phyloP scores from a whole-genome alignment of 148 eudicot species.

The Rhododendron kiyosumense region DNA sequence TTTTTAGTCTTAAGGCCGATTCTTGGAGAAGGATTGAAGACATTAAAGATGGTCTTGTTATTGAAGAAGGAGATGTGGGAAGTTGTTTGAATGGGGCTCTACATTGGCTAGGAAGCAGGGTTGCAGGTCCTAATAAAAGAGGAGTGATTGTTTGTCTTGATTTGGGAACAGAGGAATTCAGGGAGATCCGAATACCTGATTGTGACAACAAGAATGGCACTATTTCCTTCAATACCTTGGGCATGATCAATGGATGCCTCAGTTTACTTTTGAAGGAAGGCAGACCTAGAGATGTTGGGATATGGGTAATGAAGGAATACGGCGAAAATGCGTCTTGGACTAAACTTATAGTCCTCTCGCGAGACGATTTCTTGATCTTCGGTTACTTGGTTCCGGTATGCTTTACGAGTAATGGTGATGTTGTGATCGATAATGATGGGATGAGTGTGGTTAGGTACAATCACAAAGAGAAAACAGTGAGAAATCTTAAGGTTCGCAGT shows the following conservation, averaged over 20 bases:
- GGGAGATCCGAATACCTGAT: constrained; percentile 5
- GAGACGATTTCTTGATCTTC: neutral
- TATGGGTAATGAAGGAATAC: neutral
- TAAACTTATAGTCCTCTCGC: neutral
- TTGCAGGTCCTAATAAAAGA: neutral
- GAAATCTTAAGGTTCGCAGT: neutral
- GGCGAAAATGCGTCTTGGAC: neutral
- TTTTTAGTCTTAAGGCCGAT: constrained; percentile 1
- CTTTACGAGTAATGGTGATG: neutral
- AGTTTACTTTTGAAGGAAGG: constrained; percentile 2
- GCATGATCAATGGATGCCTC: constrained; percentile 3
- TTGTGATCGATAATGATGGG: neutral
- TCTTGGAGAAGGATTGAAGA: constrained; percentile 2
- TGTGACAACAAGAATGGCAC: neutral
- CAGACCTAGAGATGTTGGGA: neutral
- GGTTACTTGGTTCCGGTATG: neutral
- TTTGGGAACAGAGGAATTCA: neutral
- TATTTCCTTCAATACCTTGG: neutral
- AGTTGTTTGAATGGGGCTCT: constrained; percentile 7
- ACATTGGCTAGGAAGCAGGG: constrained; percentile 6
- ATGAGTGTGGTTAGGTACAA: neutral
- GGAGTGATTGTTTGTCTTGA: constrained; percentile 3
- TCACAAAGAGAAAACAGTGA: neutral
- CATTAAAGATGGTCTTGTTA: too few species aligned
- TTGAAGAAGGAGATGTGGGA: neutral